phyloP scores from a whole-genome alignment of 163 green algal genomes.

The Chlorella variabilis region DNA sequence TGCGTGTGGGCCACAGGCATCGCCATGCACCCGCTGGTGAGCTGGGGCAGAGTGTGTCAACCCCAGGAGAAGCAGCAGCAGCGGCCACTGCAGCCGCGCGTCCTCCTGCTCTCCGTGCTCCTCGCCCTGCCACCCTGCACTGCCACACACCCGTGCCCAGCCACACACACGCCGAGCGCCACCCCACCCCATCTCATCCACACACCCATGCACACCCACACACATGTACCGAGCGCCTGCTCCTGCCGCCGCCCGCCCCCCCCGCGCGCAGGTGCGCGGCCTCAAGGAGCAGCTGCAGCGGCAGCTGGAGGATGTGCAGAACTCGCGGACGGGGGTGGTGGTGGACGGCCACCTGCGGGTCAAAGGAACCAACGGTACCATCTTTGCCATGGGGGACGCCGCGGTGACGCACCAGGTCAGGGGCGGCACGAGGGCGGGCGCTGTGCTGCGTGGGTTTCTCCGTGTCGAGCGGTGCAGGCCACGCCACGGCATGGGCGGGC shows the following conservation, averaged over 20 bases:
- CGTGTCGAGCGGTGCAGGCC: background rate
- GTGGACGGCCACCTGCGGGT: conserved; percentile 21
- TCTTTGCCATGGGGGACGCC: conserved; percentile 86
- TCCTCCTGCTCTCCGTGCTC: no score
- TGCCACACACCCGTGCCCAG: no score
- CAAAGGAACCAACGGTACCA: conserved; percentile 51
- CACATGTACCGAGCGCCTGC: no score
- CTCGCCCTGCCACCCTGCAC: no score
- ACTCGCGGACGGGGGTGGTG: conserved; percentile 26
- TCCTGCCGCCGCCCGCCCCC: no score
- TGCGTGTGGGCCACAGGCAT: conserved; percentile 92
- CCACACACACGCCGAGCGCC: no score
- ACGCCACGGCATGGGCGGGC: no score
- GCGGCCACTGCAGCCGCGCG: no score
- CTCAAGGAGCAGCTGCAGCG: conserved; percentile 34
- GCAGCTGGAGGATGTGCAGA: conserved; percentile 25
- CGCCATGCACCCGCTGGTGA: conserved; percentile 87
- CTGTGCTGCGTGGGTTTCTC: no score
- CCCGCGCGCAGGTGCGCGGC: conserved; percentile 67
- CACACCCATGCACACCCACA: no score
- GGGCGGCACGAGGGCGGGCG: background rate
- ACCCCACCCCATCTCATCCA: no score
- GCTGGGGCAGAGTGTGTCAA: conserved; percentile 18
- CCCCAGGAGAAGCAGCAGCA: no score
- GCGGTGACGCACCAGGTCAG: conserved; percentile 43